Evolutionary conservation across 2,329 filamentous ascomycete genomes (phyloP), one percentile per base, ranked within the genome.

Genomic region (Phyllosticta ampelicida): DNA sequence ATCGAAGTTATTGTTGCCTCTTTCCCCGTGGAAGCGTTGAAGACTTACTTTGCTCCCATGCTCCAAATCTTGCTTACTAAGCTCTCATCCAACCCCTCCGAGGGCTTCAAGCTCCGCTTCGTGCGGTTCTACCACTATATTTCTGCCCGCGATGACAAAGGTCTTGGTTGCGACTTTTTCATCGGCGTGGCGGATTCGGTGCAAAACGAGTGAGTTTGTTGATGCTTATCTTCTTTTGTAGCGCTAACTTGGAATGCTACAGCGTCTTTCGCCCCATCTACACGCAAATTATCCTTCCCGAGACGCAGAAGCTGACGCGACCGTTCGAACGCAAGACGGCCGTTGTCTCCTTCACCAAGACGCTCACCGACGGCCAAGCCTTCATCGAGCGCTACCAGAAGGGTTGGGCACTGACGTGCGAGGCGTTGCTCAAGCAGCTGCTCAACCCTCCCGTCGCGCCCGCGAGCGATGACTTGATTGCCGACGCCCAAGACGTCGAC

Each of bases 61-160:
- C 78, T 97, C 59, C 84, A 85, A 60, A 81, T 97, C 48, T 81
- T 97, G 67, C 86, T 96, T 69, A 87, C 84, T 16, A 79, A 85
- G 44, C 75, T 89, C 60, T 79, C 77, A 77, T 8, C 13, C 36
- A 86, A 74, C 74, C 94, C 81, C 75, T 86, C 91, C 0, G 92
- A 97, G 65, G 87, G 84, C 52, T 87, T 95, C 73, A 87, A 90
- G 65, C 77, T 89, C 57, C 86, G 90, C 56, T 96, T 99, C 70
- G 87, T 91, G 56, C 86, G 90, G 30, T 95, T 99, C 78, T 99
- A 95, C 71, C 92, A 99, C 72, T 85, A 96, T 62, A 82, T 97
- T 57, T 89, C 89, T 28, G 89, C 90, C 18, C 81, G 80, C 61
- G 83, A 87, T 30, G 86, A 94, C 62, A 83, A 84, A 63, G 90